These are phyloP conservation scores for Clohesyomyces aquaticus DNA, from an alignment of 495 filamentous ascomycete species.

Conservation along the genomic window DNA sequence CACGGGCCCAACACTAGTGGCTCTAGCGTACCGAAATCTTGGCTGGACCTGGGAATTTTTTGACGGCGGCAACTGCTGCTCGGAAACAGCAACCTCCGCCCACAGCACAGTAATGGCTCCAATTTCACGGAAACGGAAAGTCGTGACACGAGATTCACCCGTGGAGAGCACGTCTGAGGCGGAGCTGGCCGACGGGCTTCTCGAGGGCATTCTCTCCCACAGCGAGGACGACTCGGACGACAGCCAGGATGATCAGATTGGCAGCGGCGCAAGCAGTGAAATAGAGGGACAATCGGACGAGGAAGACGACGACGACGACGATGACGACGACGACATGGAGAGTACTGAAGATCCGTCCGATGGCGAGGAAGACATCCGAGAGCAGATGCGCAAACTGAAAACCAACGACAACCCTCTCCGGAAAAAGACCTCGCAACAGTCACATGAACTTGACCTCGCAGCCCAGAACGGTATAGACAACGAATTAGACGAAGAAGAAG, in stretches of 20 bases:
- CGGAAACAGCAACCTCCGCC: neutral
- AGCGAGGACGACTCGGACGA: slow-evolving; percentile 53
- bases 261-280: slow-evolving; percentile 37
- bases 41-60: slow-evolving; percentile 17
- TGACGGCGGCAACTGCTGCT: neutral
- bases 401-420: slow-evolving; percentile 38
- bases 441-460: slow-evolving; percentile 22
- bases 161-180: slow-evolving; percentile 45
- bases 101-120: slow-evolving; percentile 26
- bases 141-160: slow-evolving; percentile 24
- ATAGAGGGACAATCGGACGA: slow-evolving; percentile 18
- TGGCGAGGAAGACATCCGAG: slow-evolving; percentile 47
- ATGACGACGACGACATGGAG: slow-evolving; percentile 53
- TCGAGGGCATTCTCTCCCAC: slow-evolving; percentile 67
- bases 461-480: slow-evolving; percentile 31
- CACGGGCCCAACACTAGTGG: too few species aligned
- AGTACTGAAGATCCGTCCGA: slow-evolving; percentile 65
- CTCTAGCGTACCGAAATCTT: slow-evolving; percentile 20
- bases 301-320: slow-evolving; percentile 59
- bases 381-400: slow-evolving; percentile 39
- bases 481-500: slow-evolving; percentile 42
- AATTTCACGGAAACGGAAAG: slow-evolving; percentile 36
- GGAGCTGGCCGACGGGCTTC: slow-evolving; percentile 64
- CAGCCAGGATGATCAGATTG: slow-evolving; percentile 48
- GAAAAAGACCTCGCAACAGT: slow-evolving; percentile 19